Conservation (phyloP, 441 rosid genomes). For the Aquilaria agallochum region DNA sequence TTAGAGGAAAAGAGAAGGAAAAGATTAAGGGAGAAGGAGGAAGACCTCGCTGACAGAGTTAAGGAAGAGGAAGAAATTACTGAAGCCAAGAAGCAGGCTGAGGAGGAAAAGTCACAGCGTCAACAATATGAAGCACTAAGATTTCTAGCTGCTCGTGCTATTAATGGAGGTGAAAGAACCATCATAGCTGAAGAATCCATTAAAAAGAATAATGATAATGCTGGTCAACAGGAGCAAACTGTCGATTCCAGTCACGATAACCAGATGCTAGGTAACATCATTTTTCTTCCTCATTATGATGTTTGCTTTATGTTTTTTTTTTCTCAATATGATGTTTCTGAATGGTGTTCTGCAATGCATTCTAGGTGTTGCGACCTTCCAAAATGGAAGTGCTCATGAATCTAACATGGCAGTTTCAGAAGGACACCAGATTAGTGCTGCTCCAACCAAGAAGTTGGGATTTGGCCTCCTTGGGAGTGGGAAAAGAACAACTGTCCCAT, state of each 20-base stretch:
- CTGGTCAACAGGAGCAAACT: constrained; percentile 28
- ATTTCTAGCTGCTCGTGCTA: constrained; percentile 43
- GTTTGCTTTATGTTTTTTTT: not conserved
- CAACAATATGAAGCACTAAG: constrained; percentile 58
- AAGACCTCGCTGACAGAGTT: constrained; percentile 68
- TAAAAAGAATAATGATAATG: constrained; percentile 36
- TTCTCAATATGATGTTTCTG: constrained; percentile 4
- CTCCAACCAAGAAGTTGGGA: constrained; percentile 76
- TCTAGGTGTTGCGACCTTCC: constrained; percentile 49
- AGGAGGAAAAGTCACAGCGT: constrained; percentile 66
- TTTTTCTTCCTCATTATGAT: constrained; percentile 3
- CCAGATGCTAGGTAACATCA: constrained; percentile 22
- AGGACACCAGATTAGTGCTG: constrained; percentile 40
- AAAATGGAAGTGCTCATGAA: constrained; percentile 58
- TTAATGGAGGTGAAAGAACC: constrained; percentile 43
- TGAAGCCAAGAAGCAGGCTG: constrained; percentile 74
- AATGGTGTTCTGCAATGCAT: constrained; percentile 11
- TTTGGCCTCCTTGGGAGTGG: constrained; percentile 98
- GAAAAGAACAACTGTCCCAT: constrained; percentile 84
- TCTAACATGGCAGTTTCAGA: constrained; percentile 47
- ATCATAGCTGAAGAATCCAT: constrained; percentile 28
- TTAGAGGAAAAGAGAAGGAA: constrained; percentile 80
- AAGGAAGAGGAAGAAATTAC: constrained; percentile 87
- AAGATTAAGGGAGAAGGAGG: constrained; percentile 77
- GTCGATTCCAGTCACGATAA: constrained; percentile 33